Conservation (phyloP, 1,284 basidiomycete species). For the Mycena citricolor region DNA sequence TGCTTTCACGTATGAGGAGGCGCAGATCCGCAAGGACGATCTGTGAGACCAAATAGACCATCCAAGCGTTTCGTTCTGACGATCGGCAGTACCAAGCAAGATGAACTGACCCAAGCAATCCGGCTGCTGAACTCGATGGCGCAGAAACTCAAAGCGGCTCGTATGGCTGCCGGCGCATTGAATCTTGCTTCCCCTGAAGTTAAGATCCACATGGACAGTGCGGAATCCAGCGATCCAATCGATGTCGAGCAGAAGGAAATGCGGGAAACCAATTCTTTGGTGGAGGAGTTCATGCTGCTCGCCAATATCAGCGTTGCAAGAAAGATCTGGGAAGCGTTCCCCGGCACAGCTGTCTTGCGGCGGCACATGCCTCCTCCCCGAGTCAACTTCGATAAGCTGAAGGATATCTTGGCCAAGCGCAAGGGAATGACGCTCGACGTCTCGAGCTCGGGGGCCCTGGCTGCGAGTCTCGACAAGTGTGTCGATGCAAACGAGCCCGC, state of each 20-base stretch:
- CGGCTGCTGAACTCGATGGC: constrained; percentile 90
- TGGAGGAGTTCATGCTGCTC: constrained; percentile 99
- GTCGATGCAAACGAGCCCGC: constrained; percentile 78
- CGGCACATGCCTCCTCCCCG: constrained; percentile 93
- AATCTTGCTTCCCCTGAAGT: constrained; percentile 98
- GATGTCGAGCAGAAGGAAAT: constrained; percentile 97
- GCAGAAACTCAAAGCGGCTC: constrained; percentile 79
- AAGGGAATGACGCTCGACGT: constrained; percentile 88
- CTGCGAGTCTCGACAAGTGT: constrained; percentile 86
- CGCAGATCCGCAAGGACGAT: constrained; percentile 93
- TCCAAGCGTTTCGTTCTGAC: constrained; percentile 3
- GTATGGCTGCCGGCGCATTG: constrained; percentile 93
- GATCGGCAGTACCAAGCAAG: constrained; percentile 60
- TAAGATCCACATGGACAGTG: constrained; percentile 91
- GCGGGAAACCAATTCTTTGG: constrained; percentile 92
- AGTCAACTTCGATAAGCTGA: constrained; percentile 94
- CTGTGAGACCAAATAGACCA: too few relatives aligned
- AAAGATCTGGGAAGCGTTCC: constrained; percentile 93
- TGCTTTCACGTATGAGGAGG: constrained; percentile 97
- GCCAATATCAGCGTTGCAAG: constrained; percentile 94
- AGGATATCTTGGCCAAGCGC: constrained; percentile 89
- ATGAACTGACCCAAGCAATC: constrained; percentile 86
- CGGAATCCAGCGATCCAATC: constrained; percentile 93
- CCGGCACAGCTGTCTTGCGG: constrained; percentile 93
- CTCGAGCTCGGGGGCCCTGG: constrained; percentile 90